These are phyloP conservation scores for Pleurotus ostreatus DNA, from an alignment of 768 basidiomycete species.

Conservation along the genomic window DNA sequence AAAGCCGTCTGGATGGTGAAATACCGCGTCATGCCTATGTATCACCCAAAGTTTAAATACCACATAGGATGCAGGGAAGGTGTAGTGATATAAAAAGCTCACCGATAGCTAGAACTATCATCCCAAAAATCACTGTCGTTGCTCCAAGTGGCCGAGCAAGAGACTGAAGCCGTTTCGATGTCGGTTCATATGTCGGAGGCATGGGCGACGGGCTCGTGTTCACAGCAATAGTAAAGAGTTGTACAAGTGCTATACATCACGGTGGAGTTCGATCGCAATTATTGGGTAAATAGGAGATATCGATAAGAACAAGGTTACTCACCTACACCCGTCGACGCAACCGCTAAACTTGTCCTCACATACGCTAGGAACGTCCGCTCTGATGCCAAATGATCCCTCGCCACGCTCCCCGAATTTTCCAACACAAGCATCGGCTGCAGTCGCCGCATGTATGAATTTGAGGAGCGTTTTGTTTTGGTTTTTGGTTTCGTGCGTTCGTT, in stretches of 20 bases:
- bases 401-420: constrained; percentile 44
- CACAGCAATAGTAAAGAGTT: constrained; percentile 38
- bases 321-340: constrained; percentile 41
- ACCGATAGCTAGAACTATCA: constrained; percentile 29
- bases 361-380: constrained; percentile 50
- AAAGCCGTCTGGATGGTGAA: constrained; percentile 35
- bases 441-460: neutral
- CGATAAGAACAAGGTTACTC: constrained; percentile 5
- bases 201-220: constrained; percentile 3
- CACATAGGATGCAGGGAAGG: too few relatives aligned
- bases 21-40: constrained; percentile 29
- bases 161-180: neutral
- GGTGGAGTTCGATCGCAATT: neutral
- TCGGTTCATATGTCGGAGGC: constrained; percentile 1
- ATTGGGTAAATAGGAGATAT: neutral
- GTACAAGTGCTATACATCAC: constrained; percentile 33
- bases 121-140: constrained; percentile 28
- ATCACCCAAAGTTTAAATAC: too few relatives aligned
- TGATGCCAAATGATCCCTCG: constrained; percentile 47
- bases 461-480: neutral
- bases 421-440: constrained; percentile 17
- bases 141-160: constrained; percentile 42
- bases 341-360: constrained; percentile 41
- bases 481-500: neutral
- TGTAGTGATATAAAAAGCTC: neutral